A percentile compares a stretch with the other conserved stretches of the same genome.
Evolutionary conservation across 2,329 filamentous ascomycete genomes (phyloP).

Genomic region (Amylocarpus encephaloides): DNA sequence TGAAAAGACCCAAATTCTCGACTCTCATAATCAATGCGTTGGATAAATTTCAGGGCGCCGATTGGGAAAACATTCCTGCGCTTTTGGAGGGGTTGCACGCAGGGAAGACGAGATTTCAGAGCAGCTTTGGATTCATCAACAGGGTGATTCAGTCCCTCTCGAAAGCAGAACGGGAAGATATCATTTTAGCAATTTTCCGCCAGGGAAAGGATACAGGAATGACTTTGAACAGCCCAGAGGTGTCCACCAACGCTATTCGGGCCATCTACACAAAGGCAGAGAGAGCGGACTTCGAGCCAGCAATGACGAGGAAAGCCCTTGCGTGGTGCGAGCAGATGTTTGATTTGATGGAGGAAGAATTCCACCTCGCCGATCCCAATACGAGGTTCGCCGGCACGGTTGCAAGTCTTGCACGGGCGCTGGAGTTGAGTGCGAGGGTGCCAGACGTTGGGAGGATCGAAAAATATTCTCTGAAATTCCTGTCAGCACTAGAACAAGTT

Average conservation of each 20-base stretch:
- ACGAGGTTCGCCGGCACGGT: background rate
- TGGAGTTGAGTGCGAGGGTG: conserved; percentile 40
- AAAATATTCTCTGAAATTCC: conserved; percentile 32
- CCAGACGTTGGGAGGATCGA: conserved; percentile 37
- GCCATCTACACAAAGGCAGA: conserved; percentile 22
- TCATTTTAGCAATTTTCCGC: conserved; percentile 28
- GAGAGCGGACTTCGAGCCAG: conserved; percentile 16
- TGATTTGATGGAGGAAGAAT: conserved; percentile 25
- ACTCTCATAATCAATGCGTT: conserved; percentile 27
- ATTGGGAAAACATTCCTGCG: conserved; percentile 30
- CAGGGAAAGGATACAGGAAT: conserved; percentile 26
- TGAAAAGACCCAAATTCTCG: conserved; percentile 6
- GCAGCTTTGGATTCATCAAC: background rate
- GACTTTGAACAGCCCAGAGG: conserved; percentile 12
- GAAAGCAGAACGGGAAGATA: conserved; percentile 19
- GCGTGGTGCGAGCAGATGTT: conserved; percentile 27
- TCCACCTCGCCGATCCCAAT: conserved; percentile 9
- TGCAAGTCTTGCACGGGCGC: conserved; percentile 33
- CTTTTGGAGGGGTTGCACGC: conserved; percentile 28
- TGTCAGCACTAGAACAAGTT: conserved; percentile 3
- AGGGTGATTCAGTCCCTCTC: conserved; percentile 17
- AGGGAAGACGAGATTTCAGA: background rate
- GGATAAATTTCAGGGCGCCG: conserved; percentile 18
- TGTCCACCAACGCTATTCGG: conserved; percentile 18
- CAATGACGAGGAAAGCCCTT: conserved; percentile 26